Percentiles rank a stretch among this genome's conserved stretches.
These are phyloP conservation scores for Rhipidocladum racemiflorum DNA, from an alignment of 176 grass and related monocot species.

Conservation along the genomic window DNA sequence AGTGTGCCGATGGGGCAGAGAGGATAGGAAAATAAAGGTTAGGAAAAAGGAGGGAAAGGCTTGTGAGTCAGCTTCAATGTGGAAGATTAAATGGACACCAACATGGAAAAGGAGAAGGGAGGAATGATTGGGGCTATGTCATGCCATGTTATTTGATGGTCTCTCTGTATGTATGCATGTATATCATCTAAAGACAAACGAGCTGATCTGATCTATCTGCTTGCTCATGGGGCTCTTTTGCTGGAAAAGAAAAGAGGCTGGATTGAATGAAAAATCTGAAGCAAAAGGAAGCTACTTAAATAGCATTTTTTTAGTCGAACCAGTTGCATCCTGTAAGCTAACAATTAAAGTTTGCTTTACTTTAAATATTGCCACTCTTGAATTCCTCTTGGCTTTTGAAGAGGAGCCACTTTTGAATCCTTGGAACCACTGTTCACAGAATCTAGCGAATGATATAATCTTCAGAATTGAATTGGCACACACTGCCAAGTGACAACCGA, in stretches of 20 bases:
- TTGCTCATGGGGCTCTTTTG: constrained; percentile 19
- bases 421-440: not conserved
- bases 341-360: not conserved
- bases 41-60: constrained; percentile 22
- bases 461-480: not conserved
- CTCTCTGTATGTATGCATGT: not conserved
- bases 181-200: constrained; percentile 8
- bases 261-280: not conserved
- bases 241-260: not conserved
- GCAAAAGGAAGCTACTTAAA: not conserved
- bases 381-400: not conserved
- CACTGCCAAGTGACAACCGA: not conserved
- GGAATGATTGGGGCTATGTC: constrained; percentile 19
- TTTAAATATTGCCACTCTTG: not conserved
- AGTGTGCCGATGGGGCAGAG: not conserved
- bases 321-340: not conserved
- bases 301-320: too few species aligned
- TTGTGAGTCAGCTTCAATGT: constrained; percentile 32
- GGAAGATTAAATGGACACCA: constrained; percentile 46
- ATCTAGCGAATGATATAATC: not conserved
- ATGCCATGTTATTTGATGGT: constrained; percentile 24
- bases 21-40: constrained; percentile 18
- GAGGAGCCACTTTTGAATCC: not conserved
- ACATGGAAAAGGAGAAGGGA: constrained; percentile 35
- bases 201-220: constrained; percentile 28